Evolutionary conservation across 1,284 basidiomycete species (phyloP), one percentile per base, ranked within the genome.

Genomic region (Taiwanofungus camphoratus): DNA sequence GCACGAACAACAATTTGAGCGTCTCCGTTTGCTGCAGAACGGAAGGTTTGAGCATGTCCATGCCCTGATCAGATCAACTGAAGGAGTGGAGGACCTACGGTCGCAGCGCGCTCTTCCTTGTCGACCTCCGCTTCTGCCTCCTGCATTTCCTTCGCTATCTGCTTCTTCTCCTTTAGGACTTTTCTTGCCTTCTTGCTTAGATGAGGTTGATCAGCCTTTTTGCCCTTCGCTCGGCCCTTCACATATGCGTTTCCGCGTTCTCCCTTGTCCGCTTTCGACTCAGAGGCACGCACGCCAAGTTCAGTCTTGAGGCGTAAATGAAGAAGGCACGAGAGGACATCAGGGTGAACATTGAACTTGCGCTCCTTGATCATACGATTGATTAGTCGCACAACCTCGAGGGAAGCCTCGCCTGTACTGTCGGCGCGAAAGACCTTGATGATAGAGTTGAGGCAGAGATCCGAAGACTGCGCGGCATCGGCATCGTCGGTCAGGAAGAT

Each of bases 301-400:
- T 98, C 95, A 49, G 80, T 87, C 61, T 89, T 87, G 31, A 99
- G 74, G 5, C 95, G 85, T 27, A 99, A 74, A 56, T 91, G 77
- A 41, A 93, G 73, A 4, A 99, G 76, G 58, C 90, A 88, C 20
- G 84, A 80, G 33, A 99, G 73, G 32, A 95, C 88, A 49, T 89
- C 83, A 2, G 93, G 90, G 57, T 96, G 88, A 30, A 99, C 82
- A 50, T 85, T 82, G 68, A 90, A 98, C 49, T 82, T 80, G 31
- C 87, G 81, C 62, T 98, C 95, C 64, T 96, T 97, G 63, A 97
- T 82, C 88, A 98, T 98, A 43, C 94, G 82, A 52, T 96, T 94
- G 48, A 99, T 69, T 30, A 98, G 71, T 36, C 92, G 85, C 24
- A 99, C 92, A 44, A 89, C 71, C 60, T 97, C 92, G 39, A 98